phyloP scores from a whole-genome alignment of 768 basidiomycete genomes.

The Panaeolus papilionaceus region DNA sequence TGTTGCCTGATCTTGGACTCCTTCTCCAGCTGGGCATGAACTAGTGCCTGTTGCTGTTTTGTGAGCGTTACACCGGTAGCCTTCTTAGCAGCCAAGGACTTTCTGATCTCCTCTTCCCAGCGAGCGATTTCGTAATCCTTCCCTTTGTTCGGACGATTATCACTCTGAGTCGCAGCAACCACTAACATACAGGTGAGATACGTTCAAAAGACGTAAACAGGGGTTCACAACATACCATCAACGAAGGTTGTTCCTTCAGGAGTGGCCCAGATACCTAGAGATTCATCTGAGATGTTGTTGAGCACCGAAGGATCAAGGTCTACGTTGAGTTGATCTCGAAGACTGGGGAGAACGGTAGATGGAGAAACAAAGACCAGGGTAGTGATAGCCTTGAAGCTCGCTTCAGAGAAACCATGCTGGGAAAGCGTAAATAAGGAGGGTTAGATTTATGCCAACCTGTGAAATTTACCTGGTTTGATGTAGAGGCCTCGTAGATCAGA shows the following conservation, averaged over 20 bases:
- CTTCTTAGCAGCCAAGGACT: conserved; percentile 84
- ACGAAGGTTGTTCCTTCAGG: conserved; percentile 82
- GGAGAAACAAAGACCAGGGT: conserved; percentile 87
- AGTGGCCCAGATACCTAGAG: conserved; percentile 86
- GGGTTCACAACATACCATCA: conserved; percentile 61
- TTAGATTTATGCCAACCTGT: not conserved
- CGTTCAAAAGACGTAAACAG: conserved; percentile 5
- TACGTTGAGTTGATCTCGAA: conserved; percentile 67
- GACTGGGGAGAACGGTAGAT: conserved; percentile 62
- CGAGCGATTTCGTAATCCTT: conserved; percentile 90
- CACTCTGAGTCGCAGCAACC: conserved; percentile 63
- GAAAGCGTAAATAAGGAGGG: not conserved
- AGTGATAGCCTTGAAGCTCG: conserved; percentile 75
- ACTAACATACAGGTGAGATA: conserved; percentile 47
- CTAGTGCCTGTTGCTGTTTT: conserved; percentile 85
- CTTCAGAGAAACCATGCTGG: conserved; percentile 56
- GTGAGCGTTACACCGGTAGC: conserved; percentile 62
- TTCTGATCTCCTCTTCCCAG: conserved; percentile 95
- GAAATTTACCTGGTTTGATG: conserved; percentile 52
- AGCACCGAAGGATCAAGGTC: conserved; percentile 72
- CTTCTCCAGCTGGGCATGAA: conserved; percentile 83
- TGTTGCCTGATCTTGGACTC: conserved; percentile 71
- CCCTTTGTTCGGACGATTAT: conserved; percentile 65
- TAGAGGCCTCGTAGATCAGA: conserved; percentile 54
- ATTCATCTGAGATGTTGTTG: conserved; percentile 68